Conservation (phyloP, 129 eudicot genomes). For the Centaurea solstitialis region DNA sequence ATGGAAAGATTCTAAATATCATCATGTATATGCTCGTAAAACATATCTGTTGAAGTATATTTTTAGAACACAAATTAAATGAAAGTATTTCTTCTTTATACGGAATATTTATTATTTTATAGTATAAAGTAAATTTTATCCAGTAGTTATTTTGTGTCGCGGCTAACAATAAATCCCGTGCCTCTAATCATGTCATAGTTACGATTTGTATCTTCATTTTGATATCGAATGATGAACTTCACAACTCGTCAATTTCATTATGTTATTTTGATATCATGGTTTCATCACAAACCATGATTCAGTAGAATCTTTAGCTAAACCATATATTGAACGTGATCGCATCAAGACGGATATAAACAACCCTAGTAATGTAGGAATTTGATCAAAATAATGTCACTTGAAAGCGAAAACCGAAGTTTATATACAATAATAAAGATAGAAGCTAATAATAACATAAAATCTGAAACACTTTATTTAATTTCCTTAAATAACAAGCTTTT, state of each 20-base stretch:
- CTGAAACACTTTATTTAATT: not conserved
- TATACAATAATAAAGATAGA: not conserved
- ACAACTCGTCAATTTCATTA: not conserved
- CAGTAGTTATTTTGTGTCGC: not conserved
- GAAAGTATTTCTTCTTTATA: too few species aligned
- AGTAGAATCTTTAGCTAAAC: not conserved
- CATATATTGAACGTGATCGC: not conserved
- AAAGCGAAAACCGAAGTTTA: not conserved
- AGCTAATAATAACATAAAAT: not conserved
- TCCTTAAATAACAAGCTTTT: conserved; percentile 11
- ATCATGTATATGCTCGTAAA: not conserved
- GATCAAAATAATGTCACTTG: not conserved
- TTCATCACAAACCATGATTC: not conserved
- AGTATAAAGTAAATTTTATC: too few species aligned
- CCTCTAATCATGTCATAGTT: not conserved
- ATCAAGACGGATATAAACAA: not conserved
- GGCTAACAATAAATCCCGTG: not conserved
- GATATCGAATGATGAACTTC: not conserved
- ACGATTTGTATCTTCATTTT: not conserved
- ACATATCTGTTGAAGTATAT: too few species aligned
- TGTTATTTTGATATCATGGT: not conserved
- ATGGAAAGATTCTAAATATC: too few species aligned
- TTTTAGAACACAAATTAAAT: too few species aligned
- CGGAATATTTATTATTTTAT: too few species aligned
- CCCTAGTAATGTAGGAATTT: not conserved